These are phyloP conservation scores for Mikania micrantha DNA, from an alignment of 129 eudicot genomes.

Conservation along the genomic window DNA sequence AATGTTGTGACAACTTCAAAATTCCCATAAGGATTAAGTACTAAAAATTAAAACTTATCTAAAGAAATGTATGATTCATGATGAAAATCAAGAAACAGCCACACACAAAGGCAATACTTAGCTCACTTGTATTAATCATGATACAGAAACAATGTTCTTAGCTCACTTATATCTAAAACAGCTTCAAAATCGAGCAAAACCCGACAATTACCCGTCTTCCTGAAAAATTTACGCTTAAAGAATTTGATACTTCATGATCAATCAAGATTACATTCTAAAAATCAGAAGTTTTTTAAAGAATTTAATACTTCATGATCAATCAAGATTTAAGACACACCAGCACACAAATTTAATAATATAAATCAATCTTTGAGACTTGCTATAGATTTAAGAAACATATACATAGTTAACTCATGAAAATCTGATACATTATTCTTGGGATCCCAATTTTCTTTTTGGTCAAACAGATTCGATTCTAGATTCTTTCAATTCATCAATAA, in stretches of 20 bases:
- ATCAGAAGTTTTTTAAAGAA: neutral
- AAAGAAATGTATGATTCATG: neutral
- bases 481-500: neutral
- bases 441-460: neutral
- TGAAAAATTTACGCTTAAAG: neutral
- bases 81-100: neutral
- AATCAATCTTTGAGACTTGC: too few species aligned
- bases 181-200: neutral
- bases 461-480: neutral
- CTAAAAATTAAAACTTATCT: neutral
- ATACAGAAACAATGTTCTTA: neutral
- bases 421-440: neutral
- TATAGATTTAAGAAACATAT: slow-evolving; percentile 4
- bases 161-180: neutral
- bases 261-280: neutral
- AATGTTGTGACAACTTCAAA: neutral
- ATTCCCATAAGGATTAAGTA: neutral
- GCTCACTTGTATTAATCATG: too few species aligned
- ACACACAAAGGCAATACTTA: neutral
- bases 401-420: neutral
- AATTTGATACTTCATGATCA: neutral
- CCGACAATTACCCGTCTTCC: neutral
- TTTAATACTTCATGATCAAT: neutral
- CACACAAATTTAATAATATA: neutral
- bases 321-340: neutral